A percentile compares a stretch with the other conserved stretches of the same genome.
Evolutionary conservation across 805 yeast species (phyloP).

Genomic region (Wickerhamiella nectarea): DNA sequence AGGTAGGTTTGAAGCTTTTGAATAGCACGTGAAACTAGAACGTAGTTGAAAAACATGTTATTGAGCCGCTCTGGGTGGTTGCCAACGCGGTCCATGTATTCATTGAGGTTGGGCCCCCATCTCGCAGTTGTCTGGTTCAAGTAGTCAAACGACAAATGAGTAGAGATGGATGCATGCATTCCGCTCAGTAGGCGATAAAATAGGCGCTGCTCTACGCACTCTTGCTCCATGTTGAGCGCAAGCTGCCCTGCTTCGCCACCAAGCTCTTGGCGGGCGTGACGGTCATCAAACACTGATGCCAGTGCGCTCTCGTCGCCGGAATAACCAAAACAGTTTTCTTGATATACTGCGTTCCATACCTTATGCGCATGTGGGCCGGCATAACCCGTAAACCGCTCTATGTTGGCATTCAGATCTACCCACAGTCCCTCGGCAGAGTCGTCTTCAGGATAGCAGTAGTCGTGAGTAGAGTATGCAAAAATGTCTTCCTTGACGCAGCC

Average conservation of each 20-base stretch:
- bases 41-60: conserved; percentile 85
- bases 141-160: conserved; percentile 79
- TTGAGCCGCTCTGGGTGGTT: conserved; percentile 76
- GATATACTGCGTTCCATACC: conserved; percentile 87
- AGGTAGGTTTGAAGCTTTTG: conserved; percentile 47
- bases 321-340: conserved; percentile 72
- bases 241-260: conserved; percentile 20
- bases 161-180: conserved; percentile 88
- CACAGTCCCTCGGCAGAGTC: conserved; percentile 38
- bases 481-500: conserved; percentile 15
- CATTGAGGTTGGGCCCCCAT: conserved; percentile 71
- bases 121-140: conserved; percentile 55
- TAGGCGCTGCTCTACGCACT: conserved; percentile 74
- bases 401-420: conserved; percentile 76
- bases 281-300: conserved; percentile 11
- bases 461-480: conserved; percentile 11
- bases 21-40: conserved; percentile 69
- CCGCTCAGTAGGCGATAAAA: conserved; percentile 83
- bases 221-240: conserved; percentile 33
- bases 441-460: conserved; percentile 33
- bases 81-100: conserved; percentile 85
- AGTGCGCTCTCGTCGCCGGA: conserved; percentile 18
- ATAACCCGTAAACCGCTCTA: conserved; percentile 94
- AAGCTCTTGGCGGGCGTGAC: conserved; percentile 19
- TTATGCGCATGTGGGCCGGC: conserved; percentile 84